Conservation (phyloP, 208 protist species). For the Trypanosoma grayi region DNA sequence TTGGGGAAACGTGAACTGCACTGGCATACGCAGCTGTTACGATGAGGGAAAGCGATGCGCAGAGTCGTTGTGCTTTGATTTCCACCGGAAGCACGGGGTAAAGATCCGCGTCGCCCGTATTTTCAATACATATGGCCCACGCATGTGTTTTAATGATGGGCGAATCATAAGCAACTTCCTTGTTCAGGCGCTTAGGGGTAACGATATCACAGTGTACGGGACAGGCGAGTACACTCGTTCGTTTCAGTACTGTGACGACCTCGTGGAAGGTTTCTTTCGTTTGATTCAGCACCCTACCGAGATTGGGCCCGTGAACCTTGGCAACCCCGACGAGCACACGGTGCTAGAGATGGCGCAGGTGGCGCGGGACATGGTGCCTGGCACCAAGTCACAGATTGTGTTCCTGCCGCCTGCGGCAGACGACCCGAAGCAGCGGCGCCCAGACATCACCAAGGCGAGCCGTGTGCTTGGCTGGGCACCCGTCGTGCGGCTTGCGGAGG, state of each 20-base stretch:
- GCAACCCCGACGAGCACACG: slow-evolving; percentile 69
- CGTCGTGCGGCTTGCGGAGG: slow-evolving; percentile 40
- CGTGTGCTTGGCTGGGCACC: slow-evolving; percentile 53
- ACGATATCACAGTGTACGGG: slow-evolving; percentile 92
- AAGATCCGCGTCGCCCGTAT: slow-evolving; percentile 92
- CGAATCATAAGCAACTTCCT: slow-evolving; percentile 96
- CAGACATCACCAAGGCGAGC: slow-evolving; percentile 64
- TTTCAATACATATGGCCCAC: slow-evolving; percentile 97
- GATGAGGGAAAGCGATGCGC: slow-evolving; percentile 96
- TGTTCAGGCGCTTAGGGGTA: slow-evolving; percentile 72
- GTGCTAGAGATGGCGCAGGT: slow-evolving; percentile 61
- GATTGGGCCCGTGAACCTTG: slow-evolving; percentile 64
- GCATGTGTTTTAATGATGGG: slow-evolving; percentile 94
- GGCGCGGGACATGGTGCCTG: slow-evolving; percentile 33
- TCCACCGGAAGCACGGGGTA: slow-evolving; percentile 56
- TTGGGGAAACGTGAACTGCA: slow-evolving; percentile 91
- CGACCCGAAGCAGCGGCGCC: slow-evolving; percentile 59
- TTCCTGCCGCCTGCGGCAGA: slow-evolving; percentile 34
- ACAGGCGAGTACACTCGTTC: slow-evolving; percentile 87
- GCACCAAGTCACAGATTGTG: slow-evolving; percentile 46
- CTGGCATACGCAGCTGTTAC: slow-evolving; percentile 91
- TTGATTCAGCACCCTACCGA: slow-evolving; percentile 53
- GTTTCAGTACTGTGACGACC: slow-evolving; percentile 86
- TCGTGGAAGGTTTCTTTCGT: slow-evolving; percentile 58
- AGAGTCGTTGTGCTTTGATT: slow-evolving; percentile 92